A percentile compares a stretch with the other conserved stretches of the same genome.
Evolutionary conservation across 73 alveolate species (phyloP).

Genomic region (Paramecium bursaria): DNA sequence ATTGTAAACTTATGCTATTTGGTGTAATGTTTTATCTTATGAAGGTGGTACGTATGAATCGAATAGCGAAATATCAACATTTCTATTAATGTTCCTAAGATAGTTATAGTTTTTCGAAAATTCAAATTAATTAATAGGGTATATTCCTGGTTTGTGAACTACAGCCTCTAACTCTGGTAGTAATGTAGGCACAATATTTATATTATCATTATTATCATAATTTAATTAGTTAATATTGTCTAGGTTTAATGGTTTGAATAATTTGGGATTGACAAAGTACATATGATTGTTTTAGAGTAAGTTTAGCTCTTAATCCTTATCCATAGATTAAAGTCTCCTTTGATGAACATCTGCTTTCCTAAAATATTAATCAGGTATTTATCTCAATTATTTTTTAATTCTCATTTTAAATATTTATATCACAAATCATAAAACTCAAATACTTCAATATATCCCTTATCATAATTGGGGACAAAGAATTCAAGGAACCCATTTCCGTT

Average conservation of each 20-base stretch:
- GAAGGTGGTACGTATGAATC: constrained; percentile 70
- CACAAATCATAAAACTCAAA: constrained; percentile 56
- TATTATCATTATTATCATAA: constrained; percentile 59
- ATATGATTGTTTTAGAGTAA: too few species aligned
- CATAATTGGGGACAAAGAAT: constrained; percentile 65
- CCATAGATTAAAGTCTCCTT: too few species aligned
- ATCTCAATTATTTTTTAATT: too few species aligned
- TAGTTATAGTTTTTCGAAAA: constrained; percentile 63
- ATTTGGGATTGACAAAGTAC: too few species aligned
- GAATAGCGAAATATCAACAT: constrained; percentile 50
- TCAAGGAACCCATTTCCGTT: constrained; percentile 54
- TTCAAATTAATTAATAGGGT: constrained; percentile 57
- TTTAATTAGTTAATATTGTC: constrained; percentile 43
- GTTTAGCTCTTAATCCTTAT: too few species aligned
- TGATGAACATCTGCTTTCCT: too few species aligned
- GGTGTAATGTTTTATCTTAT: constrained; percentile 53
- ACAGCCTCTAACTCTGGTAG: constrained; percentile 56
- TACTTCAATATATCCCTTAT: constrained; percentile 53
- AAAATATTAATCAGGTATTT: too few species aligned
- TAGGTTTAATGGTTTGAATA: constrained; percentile 19
- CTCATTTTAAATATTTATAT: too few species aligned
- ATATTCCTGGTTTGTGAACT: constrained; percentile 70
- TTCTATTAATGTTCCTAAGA: constrained; percentile 35
- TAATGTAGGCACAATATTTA: constrained; percentile 58
- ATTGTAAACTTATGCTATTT: constrained; percentile 41